Evolutionary conservation across 805 yeast genomes (phyloP).

Genomic region (Martiniozyma abietophila): DNA sequence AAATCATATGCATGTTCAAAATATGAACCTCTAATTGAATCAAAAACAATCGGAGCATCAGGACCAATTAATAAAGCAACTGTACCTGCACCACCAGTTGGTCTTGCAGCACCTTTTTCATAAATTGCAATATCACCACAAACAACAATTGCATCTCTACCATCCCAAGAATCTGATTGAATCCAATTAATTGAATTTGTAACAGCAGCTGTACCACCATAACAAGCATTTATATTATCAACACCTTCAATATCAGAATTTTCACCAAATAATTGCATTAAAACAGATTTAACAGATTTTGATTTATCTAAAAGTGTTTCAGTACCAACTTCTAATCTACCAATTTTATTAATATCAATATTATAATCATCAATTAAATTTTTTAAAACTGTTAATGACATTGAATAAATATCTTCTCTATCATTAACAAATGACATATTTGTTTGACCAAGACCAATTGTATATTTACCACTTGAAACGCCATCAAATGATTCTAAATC

Average conservation of each 20-base stretch:
- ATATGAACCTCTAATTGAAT: conserved; percentile 78
- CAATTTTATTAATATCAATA: conserved; percentile 72
- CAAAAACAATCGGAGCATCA: conserved; percentile 94
- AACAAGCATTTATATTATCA: conserved; percentile 94
- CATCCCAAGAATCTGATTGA: conserved; percentile 95
- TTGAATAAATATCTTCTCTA: conserved; percentile 93
- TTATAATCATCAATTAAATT: conserved; percentile 71
- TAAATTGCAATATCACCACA: conserved; percentile 98
- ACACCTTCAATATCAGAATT: conserved; percentile 92
- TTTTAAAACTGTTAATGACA: conserved; percentile 81
- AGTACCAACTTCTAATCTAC: conserved; percentile 97
- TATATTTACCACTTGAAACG: conserved; percentile 89
- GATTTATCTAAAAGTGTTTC: conserved; percentile 96
- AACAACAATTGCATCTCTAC: conserved; percentile 93
- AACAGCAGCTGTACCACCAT: conserved; percentile 95
- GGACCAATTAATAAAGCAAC: conserved; percentile 95
- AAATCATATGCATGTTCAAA: conserved; percentile 98
- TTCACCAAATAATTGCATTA: conserved; percentile 86
- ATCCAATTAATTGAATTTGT: conserved; percentile 94
- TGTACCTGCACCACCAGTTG: conserved; percentile 98
- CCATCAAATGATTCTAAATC: conserved; percentile 81
- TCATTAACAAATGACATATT: conserved; percentile 97
- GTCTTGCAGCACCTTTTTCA: conserved; percentile 96
- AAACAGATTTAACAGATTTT: conserved; percentile 89
- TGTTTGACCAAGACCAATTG: conserved; percentile 98